Percentiles rank a stretch among this genome's conserved stretches.
phyloP scores from a whole-genome alignment of 345 rosid genomes.

The Trapa bicornis region DNA sequence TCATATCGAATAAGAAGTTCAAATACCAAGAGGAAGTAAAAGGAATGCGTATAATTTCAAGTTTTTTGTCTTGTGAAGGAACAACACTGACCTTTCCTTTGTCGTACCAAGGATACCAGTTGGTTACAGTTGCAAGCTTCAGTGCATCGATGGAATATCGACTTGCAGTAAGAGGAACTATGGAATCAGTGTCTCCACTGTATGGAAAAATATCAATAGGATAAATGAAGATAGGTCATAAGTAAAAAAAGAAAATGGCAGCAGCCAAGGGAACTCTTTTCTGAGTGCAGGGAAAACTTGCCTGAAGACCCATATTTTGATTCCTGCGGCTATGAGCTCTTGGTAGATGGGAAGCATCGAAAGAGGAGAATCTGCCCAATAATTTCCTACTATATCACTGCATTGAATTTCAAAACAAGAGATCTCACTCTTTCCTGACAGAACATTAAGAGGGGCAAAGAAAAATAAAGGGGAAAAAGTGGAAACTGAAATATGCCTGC shows the following conservation, averaged over 20 bases:
- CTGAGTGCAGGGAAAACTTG: constrained; percentile 9
- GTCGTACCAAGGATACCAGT: constrained; percentile 88
- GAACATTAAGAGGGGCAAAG: not conserved
- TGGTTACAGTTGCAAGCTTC: constrained; percentile 47
- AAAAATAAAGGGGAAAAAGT: not conserved
- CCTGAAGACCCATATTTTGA: constrained; percentile 89
- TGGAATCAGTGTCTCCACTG: constrained; percentile 93
- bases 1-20: not conserved
- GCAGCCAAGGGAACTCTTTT: not conserved
- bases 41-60: not conserved
- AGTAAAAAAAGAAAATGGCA: not conserved
- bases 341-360: constrained; percentile 92
- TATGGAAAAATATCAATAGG: not conserved
- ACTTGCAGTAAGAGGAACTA: constrained; percentile 81
- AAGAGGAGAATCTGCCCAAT: constrained; percentile 81
- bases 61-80: not conserved
- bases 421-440: not conserved
- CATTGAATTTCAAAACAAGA: not conserved
- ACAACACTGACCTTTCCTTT: constrained; percentile 31
- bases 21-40: not conserved
- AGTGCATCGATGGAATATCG: constrained; percentile 78
- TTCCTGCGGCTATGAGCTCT: constrained; percentile 70
- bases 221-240: not conserved
- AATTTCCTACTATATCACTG: constrained; percentile 53
- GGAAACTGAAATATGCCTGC: constrained; percentile 40